These are phyloP conservation scores for Penicillium diatomitis DNA, from an alignment of 495 filamentous ascomycete species.

Conservation along the genomic window DNA sequence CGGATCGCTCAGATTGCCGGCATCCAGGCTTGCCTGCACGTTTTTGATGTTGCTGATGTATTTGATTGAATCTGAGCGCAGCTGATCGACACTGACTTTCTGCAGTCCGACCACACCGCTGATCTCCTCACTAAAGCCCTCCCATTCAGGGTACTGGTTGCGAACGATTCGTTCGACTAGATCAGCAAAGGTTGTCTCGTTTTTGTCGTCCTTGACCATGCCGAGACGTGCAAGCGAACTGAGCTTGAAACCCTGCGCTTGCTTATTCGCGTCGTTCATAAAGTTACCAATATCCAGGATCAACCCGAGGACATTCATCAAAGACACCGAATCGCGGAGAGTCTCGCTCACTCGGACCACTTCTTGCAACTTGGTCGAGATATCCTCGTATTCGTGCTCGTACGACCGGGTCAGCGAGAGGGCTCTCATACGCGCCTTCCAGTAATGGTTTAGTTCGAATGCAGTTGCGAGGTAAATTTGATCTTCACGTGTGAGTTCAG, in stretches of 20 bases:
- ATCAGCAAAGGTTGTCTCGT: conserved; percentile 91
- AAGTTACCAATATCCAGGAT: conserved; percentile 98
- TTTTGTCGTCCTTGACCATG: conserved; percentile 99
- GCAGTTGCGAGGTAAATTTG: conserved; percentile 91
- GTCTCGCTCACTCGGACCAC: conserved; percentile 82
- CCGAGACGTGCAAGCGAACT: conserved; percentile 87
- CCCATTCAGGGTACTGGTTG: conserved; percentile 93
- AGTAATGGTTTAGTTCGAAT: conserved; percentile 94
- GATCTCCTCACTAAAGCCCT: conserved; percentile 80
- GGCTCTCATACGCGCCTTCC: conserved; percentile 94
- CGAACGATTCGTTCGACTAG: conserved; percentile 96
- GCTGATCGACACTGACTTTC: conserved; percentile 91
- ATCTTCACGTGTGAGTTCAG: conserved; percentile 85
- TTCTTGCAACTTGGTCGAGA: conserved; percentile 69
- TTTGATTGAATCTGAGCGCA: conserved; percentile 78
- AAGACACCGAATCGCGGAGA: conserved; percentile 75
- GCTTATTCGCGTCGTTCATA: conserved; percentile 99
- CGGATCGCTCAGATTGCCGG: conserved; percentile 87
- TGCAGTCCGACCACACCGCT: conserved; percentile 70
- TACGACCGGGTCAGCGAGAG: conserved; percentile 75
- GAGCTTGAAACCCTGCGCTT: conserved; percentile 95
- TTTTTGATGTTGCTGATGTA: conserved; percentile 95
- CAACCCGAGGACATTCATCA: conserved; percentile 92
- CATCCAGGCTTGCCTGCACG: conserved; percentile 82
- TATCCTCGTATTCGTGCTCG: conserved; percentile 85